These are phyloP conservation scores for Pugionium dolabratum DNA, from an alignment of 345 rosid species.

Conservation along the genomic window DNA sequence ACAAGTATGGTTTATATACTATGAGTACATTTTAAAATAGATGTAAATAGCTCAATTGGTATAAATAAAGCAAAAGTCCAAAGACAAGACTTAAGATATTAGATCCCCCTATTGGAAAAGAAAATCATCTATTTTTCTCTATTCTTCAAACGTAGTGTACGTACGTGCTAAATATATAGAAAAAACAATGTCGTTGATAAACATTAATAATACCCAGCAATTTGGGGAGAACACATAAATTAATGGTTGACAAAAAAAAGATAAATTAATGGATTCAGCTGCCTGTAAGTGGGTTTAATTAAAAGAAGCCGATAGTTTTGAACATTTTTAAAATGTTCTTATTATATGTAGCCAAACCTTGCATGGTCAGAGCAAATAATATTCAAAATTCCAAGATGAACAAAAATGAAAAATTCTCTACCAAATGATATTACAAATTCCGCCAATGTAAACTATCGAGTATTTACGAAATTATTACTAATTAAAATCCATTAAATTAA, in stretches of 20 bases:
- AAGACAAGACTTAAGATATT: background rate
- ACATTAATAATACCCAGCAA: slow-evolving; percentile 16
- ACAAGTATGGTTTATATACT: background rate
- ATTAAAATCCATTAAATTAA: background rate
- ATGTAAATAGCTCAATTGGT: background rate
- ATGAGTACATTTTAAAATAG: too few relatives aligned
- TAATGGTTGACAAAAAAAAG: background rate
- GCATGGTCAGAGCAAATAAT: slow-evolving; percentile 9
- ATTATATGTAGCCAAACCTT: slow-evolving; percentile 29
- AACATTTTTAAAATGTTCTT: slow-evolving; percentile 2
- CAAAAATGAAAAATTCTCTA: slow-evolving; percentile 4
- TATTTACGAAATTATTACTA: background rate
- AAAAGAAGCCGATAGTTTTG: slow-evolving; percentile 23
- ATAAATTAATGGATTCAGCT: slow-evolving; percentile 10
- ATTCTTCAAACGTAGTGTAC: background rate
- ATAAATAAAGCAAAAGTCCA: slow-evolving; percentile 10
- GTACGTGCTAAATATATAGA: background rate
- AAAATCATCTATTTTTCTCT: background rate
- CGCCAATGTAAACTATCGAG: background rate
- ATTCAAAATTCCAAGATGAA: slow-evolving; percentile 28
- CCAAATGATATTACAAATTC: background rate
- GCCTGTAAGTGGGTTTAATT: slow-evolving; percentile 29
- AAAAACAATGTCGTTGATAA: slow-evolving; percentile 19
- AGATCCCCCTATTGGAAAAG: slow-evolving; percentile 1
- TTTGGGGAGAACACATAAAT: background rate